Evolutionary conservation across 2,329 filamentous ascomycete species (phyloP).

Genomic region (Hypoxylon rubiginosum): DNA sequence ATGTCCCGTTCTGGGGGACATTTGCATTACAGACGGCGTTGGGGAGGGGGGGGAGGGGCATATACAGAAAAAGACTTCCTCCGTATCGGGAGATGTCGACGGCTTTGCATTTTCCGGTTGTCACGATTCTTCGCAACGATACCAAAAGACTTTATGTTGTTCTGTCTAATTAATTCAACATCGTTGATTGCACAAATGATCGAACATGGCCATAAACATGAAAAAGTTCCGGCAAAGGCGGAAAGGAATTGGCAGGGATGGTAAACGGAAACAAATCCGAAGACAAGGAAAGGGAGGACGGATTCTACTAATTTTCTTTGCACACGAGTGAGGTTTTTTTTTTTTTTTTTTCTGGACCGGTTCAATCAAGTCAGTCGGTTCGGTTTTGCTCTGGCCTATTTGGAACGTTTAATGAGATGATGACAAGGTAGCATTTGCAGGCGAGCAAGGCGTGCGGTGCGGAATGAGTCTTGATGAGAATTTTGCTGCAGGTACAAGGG

Average conservation of each 20-base stretch:
- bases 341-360: slow-evolving; percentile 24
- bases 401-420: slow-evolving; percentile 40
- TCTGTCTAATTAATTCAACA: slow-evolving; percentile 44
- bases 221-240: slow-evolving; percentile 39
- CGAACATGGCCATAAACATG: slow-evolving; percentile 31
- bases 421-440: slow-evolving; percentile 38
- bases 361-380: slow-evolving; percentile 30
- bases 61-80: slow-evolving; percentile 49
- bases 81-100: slow-evolving; percentile 39
- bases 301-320: slow-evolving; percentile 11
- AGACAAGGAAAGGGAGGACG: slow-evolving; percentile 22
- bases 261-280: slow-evolving; percentile 31
- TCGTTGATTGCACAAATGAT: slow-evolving; percentile 39
- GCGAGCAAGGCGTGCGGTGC: slow-evolving; percentile 24
- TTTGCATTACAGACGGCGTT: slow-evolving; percentile 51
- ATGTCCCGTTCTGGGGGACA: slow-evolving; percentile 33
- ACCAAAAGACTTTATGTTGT: slow-evolving; percentile 48
- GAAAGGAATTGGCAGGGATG: slow-evolving; percentile 38
- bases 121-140: slow-evolving; percentile 48
- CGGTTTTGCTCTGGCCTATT: slow-evolving; percentile 26
- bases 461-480: slow-evolving; percentile 22
- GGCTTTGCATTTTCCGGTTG: slow-evolving; percentile 44
- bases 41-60: slow-evolving; percentile 44
- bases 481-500: slow-evolving; percentile 12
- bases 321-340: not conserved